Evolutionary conservation across 2,329 filamentous ascomycete genomes (phyloP), one percentile per base, ranked within the genome.

Genomic region (Juglanconis sp.): DNA sequence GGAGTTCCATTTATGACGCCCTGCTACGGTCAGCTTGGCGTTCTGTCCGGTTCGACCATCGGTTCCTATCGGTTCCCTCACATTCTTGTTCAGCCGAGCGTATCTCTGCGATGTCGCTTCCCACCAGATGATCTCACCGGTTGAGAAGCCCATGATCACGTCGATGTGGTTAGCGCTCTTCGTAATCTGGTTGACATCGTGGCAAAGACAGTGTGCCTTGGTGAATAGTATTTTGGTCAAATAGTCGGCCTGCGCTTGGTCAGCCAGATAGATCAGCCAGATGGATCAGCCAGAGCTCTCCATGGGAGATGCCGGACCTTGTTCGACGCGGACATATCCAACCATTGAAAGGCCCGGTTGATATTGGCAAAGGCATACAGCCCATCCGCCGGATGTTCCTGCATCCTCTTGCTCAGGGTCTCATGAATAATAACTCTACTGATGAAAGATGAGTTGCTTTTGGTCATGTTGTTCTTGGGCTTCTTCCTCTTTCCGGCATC

Each of bases 381-480:
- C 1, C 92, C 93, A 64, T 95, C 90, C 2, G 81, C 80, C 11
- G 87, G 86, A 64, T 91, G 87, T 36, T 98, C 95, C 53, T 86
- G 84, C 64, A 98, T 75, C 65, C 90, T 87, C 75, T 95, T 96
- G 30, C 84, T 82, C 57, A 96, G 75, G 4, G 82, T 82, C 68
- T 99, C 95, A 69, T 96, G 91, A 15, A 92, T 88, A 65, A 98
- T 96, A 36, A 97, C 94, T 57, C 95, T 82, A n/a, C 94, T 97
- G 35, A 99, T 95, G 71, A 97, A 99, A 0, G 94, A 96, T 9
- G 95, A 99, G 74, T 96, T 98, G 77, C 92, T 98, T 80, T 99
- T 99, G 56, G 94, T 88, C 73, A 99, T 95, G 73, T 96, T 98
- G 76, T 94, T 98, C 81, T 98, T 99, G 2, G 95, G 95, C 74